Conservation (phyloP, 805 yeast species). For the Yarrowia yakushimensis region DNA sequence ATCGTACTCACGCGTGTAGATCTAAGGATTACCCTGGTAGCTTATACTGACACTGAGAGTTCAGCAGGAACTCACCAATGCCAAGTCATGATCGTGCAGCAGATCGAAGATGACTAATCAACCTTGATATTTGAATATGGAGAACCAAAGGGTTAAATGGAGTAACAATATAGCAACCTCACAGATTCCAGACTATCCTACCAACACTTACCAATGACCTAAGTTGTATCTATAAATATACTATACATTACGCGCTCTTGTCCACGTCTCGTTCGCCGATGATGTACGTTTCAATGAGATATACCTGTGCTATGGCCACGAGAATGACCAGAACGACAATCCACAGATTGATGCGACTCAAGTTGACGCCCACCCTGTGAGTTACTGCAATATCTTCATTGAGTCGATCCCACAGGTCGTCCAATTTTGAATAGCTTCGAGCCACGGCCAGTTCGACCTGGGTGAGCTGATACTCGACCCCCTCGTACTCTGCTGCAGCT, state of each 20-base stretch:
- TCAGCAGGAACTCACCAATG: too few relatives aligned
- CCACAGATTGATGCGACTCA: neutral
- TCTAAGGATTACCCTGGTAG: too few relatives aligned
- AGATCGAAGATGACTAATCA: too few relatives aligned
- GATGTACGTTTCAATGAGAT: neutral
- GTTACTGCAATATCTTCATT: neutral
- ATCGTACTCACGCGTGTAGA: too few relatives aligned
- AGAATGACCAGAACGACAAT: neutral
- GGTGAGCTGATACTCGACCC: neutral
- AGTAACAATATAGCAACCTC: too few relatives aligned
- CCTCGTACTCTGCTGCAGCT: neutral
- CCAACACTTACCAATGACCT: too few relatives aligned
- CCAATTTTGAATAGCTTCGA: neutral
- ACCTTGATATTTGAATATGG: too few relatives aligned
- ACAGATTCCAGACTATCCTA: too few relatives aligned
- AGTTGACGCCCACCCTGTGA: neutral
- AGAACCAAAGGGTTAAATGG: too few relatives aligned
- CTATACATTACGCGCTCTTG: conserved; percentile 6
- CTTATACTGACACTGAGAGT: too few relatives aligned
- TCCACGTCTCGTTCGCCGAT: neutral
- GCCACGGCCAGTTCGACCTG: conserved; percentile 5
- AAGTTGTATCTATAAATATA: neutral
- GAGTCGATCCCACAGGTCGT: neutral
- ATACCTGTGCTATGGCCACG: neutral
- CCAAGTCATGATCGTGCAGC: too few relatives aligned